Evolutionary conservation across 306 rosid species (phyloP), one percentile per base, ranked within the genome.

Genomic region (Lathyrus oleraceus): DNA sequence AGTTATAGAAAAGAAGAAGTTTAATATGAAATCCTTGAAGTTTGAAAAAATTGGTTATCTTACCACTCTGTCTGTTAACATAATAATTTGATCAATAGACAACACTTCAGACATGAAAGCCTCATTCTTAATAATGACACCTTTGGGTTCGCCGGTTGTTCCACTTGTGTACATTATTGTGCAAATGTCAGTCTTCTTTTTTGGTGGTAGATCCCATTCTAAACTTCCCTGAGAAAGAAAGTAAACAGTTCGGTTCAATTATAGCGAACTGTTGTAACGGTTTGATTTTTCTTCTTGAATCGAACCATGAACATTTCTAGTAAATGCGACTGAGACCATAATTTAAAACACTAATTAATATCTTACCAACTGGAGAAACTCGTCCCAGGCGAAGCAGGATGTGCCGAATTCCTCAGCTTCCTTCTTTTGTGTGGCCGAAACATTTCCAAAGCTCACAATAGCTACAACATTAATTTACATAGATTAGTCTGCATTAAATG

Each of bases 111-210:
- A 73, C 95, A 88, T 84, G 73, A 90, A 67, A 71, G 98, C 95
- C 54, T 75, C 87, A 44, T 90, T 94, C 56, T 71, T 81, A 67
- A 94, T 84, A 25, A 88, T 78, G 11, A 90, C 98, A 60, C 98
- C 96, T 80, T 94, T 90, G 14, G 98, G 97, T 58, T 90, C 98
- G 58, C 96, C 97, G 0, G 98, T 94, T 16, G 97, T 94, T 83
- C 98, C 98, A 83, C 98, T 94, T 44, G 98, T 94, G 72, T 94
- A 90, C 97, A 94, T 94, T 77, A 94, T 84, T 47, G 96, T 88
- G 88, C 95, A 87, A 66, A 87, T 78, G 58, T 86, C 83, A 3
- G 68, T 81, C 76, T 77, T 90, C 74, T 64, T 85, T 76, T 90
- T 90, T 57, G 76, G 57, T 75, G 98, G 97, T 35, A 88, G 80